A percentile compares a stretch with the other conserved stretches of the same genome.
phyloP scores from a whole-genome alignment of 2,329 filamentous ascomycete genomes.

The Phoma sp. region DNA sequence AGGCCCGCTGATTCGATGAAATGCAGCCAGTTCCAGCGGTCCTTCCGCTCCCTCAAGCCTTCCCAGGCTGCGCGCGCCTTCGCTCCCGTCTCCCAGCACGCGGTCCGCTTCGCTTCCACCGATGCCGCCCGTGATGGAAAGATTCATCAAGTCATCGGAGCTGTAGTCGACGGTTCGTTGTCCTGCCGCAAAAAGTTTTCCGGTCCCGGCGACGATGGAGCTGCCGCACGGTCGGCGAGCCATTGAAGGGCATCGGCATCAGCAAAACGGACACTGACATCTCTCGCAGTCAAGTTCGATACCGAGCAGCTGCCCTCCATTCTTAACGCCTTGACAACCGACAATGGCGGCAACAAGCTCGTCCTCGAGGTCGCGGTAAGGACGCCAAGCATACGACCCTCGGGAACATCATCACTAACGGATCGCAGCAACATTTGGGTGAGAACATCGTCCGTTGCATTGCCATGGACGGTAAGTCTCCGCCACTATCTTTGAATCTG shows the following conservation, averaged over 20 bases:
- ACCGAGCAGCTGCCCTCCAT: conserved; percentile 91
- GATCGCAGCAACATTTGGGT: conserved; percentile 91
- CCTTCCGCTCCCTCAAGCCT: conserved; percentile 60
- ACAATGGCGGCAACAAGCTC: conserved; percentile 92
- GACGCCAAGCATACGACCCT: conserved; percentile 37
- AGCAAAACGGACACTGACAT: conserved; percentile 39
- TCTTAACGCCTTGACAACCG: conserved; percentile 93
- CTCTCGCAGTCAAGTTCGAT: conserved; percentile 88
- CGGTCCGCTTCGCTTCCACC: conserved; percentile 69
- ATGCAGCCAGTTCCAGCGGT: conserved; percentile 45
- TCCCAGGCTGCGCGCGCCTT: conserved; percentile 56
- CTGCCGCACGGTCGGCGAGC: conserved; percentile 26
- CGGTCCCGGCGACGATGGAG: conserved; percentile 93
- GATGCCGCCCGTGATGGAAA: conserved; percentile 66
- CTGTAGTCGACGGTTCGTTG: too few species aligned
- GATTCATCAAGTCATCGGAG: conserved; percentile 85
- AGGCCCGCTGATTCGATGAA: conserved; percentile 50
- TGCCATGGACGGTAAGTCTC: conserved; percentile 95
- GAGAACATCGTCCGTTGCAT: conserved; percentile 99
- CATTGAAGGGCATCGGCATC: conserved; percentile 41
- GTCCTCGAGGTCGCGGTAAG: conserved; percentile 95
- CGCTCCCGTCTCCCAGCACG: conserved; percentile 63
- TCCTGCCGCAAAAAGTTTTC: too few species aligned
- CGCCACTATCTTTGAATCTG: not conserved
- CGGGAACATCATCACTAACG: conserved; percentile 37